Base-by-base conservation (phyloP, 345 rosid species). In the Dipteronia dyeriana region DNA sequence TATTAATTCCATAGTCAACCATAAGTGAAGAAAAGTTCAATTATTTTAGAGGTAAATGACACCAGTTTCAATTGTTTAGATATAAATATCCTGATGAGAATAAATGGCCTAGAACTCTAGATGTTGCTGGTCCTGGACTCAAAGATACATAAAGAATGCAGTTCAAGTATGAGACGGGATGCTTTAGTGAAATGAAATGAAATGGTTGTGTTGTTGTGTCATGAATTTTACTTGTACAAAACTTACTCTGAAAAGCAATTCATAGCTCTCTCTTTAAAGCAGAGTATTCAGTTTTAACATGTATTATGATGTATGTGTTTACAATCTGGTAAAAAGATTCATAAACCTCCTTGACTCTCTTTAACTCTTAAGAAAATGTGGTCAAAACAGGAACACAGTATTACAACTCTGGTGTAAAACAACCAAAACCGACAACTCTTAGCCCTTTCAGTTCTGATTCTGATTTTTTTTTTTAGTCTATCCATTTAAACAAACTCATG, bases 1-100 rank as follows among this genome's bases (percentile, higher is more conserved):
- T 49, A 49, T 49, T 49, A 60, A 60, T 60, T 45, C 72, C 2
- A 9, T 41, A 70, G 60, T 51, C 75, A 71, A 31, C 62, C 47
- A 34, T 38, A 2, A 56, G 11, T 51, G 4, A 25, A 14, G 4
- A 70, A 17, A 25, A 53, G 38, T 54, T 29, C 17, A 29, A 71
- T 56, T 29, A 70, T 31, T 71, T 53, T 3, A 26, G 34, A 67
- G 53, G 71, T 31, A 34, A 7, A 14, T 53, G 74, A 43, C 63
- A 13, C 41, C 26, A 54, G 20, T 34, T 49, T 56, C 64, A 34
- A 71, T 20, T 17, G 10, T 61, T 34, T 34, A 4, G 38, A 34
- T 34, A 34, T 34, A 34, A 34, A 34, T 34, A 34, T 34, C 4
- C 38, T 34, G 38, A 34, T 34, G 38, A 34, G 38, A 34, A 34